Evolutionary conservation across 1,139 yeast genomes (phyloP).

Genomic region (Saccharomycopsis hybrid): DNA sequence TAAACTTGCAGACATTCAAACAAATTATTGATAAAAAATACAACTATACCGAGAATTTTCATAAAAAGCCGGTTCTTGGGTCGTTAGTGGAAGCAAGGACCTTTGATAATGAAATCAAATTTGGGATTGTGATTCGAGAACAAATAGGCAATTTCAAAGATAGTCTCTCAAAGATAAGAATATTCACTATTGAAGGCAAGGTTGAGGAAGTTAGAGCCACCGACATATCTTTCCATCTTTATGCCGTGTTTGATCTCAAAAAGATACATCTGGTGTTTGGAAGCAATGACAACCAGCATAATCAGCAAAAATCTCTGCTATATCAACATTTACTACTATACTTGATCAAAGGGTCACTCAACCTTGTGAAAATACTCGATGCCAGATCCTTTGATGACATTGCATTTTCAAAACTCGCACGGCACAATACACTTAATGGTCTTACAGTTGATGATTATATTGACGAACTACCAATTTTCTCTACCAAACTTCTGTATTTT

Average conservation of each 20-base stretch:
- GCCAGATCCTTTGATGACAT: conserved; percentile 7
- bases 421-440: conserved; percentile 9
- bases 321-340: not conserved
- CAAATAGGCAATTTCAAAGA: conserved; percentile 10
- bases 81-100: conserved; percentile 17
- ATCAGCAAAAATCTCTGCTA: not conserved
- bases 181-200: conserved; percentile 12
- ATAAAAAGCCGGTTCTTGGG: conserved; percentile 12
- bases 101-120: conserved; percentile 5
- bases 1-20: not conserved
- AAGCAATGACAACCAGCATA: not conserved
- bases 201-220: not conserved
- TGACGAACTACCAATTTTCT: conserved; percentile 14
- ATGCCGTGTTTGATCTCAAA: conserved; percentile 3
- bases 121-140: conserved; percentile 15
- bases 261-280: not conserved
- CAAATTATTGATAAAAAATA: conserved; percentile 2
- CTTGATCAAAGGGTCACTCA: conserved; percentile 3
- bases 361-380: conserved; percentile 4
- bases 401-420: conserved; percentile 16
- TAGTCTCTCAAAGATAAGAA: conserved; percentile 5
- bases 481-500: conserved; percentile 7
- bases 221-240: conserved; percentile 16
- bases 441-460: conserved; percentile 13
- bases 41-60: conserved; percentile 11